These are phyloP conservation scores for Gynochthodes officinalis DNA, from an alignment of 257 asterid genomes.

Conservation along the genomic window DNA sequence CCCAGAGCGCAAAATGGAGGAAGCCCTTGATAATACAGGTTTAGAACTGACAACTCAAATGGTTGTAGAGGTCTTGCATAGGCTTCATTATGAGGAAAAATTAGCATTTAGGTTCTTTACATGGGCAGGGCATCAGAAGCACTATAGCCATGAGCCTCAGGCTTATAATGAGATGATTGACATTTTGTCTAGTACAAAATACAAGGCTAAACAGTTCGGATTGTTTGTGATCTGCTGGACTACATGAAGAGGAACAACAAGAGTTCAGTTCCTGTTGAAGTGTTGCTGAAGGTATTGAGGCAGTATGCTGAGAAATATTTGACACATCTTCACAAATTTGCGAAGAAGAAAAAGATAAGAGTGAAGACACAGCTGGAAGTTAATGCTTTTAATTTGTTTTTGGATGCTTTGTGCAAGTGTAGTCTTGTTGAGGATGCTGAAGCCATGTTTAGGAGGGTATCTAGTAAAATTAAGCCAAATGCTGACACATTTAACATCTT, in stretches of 20 bases:
- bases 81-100: conserved; percentile 72
- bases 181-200: conserved; percentile 72
- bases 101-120: conserved; percentile 80
- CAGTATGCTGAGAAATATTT: conserved; percentile 70
- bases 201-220: conserved; percentile 79
- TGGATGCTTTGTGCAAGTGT: conserved; percentile 89
- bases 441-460: conserved; percentile 52
- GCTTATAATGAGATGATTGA: conserved; percentile 74
- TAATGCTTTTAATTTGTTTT: conserved; percentile 63
- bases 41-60: conserved; percentile 53
- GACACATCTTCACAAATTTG: conserved; percentile 78
- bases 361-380: conserved; percentile 88
- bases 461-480: conserved; percentile 61
- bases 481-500: conserved; percentile 68
- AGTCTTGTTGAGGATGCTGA: conserved; percentile 82
- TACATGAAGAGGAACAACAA: conserved; percentile 68
- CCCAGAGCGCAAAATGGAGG: conserved; percentile 74
- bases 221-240: conserved; percentile 77
- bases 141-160: conserved; percentile 66
- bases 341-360: conserved; percentile 76
- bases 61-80: conserved; percentile 59
- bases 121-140: conserved; percentile 73
- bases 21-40: conserved; percentile 53
- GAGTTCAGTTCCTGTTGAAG: conserved; percentile 62
- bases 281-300: conserved; percentile 55